These are phyloP conservation scores for Ambrosia artemisiifolia DNA, from an alignment of 129 eudicot species.

Conservation along the genomic window DNA sequence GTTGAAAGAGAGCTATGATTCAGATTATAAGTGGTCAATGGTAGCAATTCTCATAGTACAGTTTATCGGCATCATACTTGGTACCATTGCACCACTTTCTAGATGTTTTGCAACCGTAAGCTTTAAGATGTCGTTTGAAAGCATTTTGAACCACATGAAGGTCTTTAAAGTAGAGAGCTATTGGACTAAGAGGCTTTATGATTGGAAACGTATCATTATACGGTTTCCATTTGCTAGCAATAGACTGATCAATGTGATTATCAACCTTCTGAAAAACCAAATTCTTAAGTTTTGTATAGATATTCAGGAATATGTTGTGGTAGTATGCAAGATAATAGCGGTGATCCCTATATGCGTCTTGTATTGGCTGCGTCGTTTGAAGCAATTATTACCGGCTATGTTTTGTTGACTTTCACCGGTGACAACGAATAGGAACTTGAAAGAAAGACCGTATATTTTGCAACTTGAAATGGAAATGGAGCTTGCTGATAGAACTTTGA, in stretches of 20 bases:
- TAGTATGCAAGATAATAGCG: not conserved
- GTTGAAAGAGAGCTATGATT: not conserved
- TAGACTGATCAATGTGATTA: not conserved
- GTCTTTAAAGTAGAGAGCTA: not conserved
- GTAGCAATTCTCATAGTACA: not conserved
- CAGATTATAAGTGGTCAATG: not conserved
- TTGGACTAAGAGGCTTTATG: not conserved
- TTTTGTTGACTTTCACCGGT: too few relatives aligned
- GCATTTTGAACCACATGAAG: not conserved
- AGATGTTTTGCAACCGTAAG: not conserved
- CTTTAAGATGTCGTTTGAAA: not conserved
- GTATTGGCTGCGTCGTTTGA: not conserved
- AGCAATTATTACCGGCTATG: not conserved
- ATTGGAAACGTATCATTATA: not conserved
- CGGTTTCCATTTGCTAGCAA: not conserved
- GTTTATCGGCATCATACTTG: not conserved
- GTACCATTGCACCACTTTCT: not conserved
- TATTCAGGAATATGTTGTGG: not conserved
- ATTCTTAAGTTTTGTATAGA: not conserved
- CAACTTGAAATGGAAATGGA: not conserved
- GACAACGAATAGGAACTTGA: too few relatives aligned
- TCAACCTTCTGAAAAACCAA: not conserved
- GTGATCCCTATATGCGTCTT: not conserved
- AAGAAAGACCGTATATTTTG: not conserved
- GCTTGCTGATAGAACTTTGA: conserved; percentile 2